Base-by-base conservation (phyloP, 192 early-diverging fungal genomes). In the Diversispora eburnea region DNA sequence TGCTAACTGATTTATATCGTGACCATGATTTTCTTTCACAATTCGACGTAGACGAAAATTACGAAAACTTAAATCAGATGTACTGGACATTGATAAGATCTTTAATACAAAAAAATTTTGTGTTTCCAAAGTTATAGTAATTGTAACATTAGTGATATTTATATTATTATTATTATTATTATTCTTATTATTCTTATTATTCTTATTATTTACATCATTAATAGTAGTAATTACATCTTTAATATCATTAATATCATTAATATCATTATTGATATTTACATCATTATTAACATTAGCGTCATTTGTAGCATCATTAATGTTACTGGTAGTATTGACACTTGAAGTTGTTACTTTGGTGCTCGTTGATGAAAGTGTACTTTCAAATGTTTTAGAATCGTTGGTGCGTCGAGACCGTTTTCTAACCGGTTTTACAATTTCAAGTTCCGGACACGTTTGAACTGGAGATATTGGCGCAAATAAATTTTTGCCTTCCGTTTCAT, bases 21-120 rank as follows among this genome's bases (percentile, higher is more conserved):
- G 75, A 59, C 86, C 90, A 74, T 97, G 95, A 78, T 97, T 97
- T 78, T 97, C 95, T 67, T 93, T 92, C 47, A 95, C 87, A 67
- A 97, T 93, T 52, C 95, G 86, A 9, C 92, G 88, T 48, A 96
- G 84, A 19, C 91, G 84, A 70, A 94, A 77, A 78, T 93, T 93
- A 15, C 71, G 57, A 78, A 95, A 92, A 45, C 92, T 83, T 22
- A 85, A 76, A 39, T 87, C 85, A 25, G 80, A 79, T 10, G 57
- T 19, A 10, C 57, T 25, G 20, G 20, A 12, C 6, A 15, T 56
- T n/a, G 55, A 19, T 56, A 56, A 15, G 13, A 56, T 56, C 20
- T 19, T 56, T 20, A 56, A 56, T 56, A 15, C 20, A 19, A 15
- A 19, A 56, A 19, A 15, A 7, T 56, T 56, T 19, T 56, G 17